Percentiles rank a stretch among this genome's conserved stretches.
Evolutionary conservation across 108 stramenopile genomes (phyloP).

Genomic region (Cylindrotheca closterium): DNA sequence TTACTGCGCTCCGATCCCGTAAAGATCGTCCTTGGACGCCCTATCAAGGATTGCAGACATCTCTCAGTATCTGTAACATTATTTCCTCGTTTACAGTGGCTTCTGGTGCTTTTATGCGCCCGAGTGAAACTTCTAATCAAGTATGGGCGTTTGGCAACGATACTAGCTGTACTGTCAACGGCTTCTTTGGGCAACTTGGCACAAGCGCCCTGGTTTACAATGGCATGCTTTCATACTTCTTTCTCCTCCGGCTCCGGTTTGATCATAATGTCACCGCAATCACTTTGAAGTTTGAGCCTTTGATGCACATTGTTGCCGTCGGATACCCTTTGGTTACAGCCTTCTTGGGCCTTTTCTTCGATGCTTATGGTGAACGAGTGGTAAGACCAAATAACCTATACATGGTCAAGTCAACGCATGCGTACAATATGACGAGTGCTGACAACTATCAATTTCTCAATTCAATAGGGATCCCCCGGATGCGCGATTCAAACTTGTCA

Average conservation of each 20-base stretch:
- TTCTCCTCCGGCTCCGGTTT: not conserved
- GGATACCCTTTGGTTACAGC: not conserved
- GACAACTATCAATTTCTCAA: not conserved
- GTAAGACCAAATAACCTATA: not conserved
- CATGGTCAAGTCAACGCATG: not conserved
- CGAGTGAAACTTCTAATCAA: not conserved
- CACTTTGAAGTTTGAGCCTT: not conserved
- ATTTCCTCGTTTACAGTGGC: not conserved
- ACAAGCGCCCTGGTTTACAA: not conserved
- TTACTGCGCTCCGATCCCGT: not conserved
- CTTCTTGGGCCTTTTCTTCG: not conserved
- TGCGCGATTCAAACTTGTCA: not conserved
- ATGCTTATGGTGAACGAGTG: not conserved
- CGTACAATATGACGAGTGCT: no score
- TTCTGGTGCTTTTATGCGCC: not conserved
- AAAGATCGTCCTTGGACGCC: not conserved
- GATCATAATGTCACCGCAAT: not conserved
- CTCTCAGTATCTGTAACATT: not conserved
- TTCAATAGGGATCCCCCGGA: no score
- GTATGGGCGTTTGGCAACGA: not conserved
- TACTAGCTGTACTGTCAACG: not conserved
- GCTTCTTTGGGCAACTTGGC: not conserved
- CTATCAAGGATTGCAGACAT: not conserved
- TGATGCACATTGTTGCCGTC: not conserved
- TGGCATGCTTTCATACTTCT: not conserved